These are phyloP conservation scores for Actinomucor elegans DNA, from an alignment of 371 early-diverging fungal genomes.

Conservation along the genomic window DNA sequence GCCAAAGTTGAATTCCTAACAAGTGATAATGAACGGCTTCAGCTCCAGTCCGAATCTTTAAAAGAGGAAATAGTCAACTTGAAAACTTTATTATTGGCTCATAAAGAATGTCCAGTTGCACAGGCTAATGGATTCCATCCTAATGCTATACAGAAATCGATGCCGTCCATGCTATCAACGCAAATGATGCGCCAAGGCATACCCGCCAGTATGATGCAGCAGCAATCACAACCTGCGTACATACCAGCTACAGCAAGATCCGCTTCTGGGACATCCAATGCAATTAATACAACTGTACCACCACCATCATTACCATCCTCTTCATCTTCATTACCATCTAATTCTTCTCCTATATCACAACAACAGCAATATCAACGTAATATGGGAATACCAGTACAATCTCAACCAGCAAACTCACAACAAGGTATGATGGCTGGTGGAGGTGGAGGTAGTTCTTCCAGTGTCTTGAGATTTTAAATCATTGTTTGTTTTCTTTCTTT, in stretches of 20 bases:
- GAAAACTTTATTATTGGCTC: slow-evolving; percentile 74
- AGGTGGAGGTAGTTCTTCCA: slow-evolving; percentile 20
- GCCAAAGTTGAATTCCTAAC: slow-evolving; percentile 73
- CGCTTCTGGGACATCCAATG: background rate
- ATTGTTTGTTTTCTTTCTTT: background rate
- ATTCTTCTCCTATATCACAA: too few species aligned
- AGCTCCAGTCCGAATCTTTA: slow-evolving; percentile 61
- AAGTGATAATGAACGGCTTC: slow-evolving; percentile 71
- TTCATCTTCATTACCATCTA: background rate
- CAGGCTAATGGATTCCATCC: slow-evolving; percentile 61
- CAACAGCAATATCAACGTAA: slow-evolving; percentile 15
- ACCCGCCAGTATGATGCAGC: background rate
- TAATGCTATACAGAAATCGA: slow-evolving; percentile 25
- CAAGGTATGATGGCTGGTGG: slow-evolving; percentile 27
- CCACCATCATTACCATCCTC: background rate
- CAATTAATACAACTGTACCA: background rate
- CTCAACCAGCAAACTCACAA: slow-evolving; percentile 13
- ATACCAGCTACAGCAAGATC: background rate
- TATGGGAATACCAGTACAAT: slow-evolving; percentile 10
- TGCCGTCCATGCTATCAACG: slow-evolving; percentile 18
- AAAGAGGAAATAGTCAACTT: slow-evolving; percentile 76
- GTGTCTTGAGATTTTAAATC: slow-evolving; percentile 25
- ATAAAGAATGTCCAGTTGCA: slow-evolving; percentile 76
- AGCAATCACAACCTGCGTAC: background rate
- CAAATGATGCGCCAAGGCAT: slow-evolving; percentile 13